Conservation (phyloP, 768 basidiomycete genomes). For the Candolleomyces efflorescens region DNA sequence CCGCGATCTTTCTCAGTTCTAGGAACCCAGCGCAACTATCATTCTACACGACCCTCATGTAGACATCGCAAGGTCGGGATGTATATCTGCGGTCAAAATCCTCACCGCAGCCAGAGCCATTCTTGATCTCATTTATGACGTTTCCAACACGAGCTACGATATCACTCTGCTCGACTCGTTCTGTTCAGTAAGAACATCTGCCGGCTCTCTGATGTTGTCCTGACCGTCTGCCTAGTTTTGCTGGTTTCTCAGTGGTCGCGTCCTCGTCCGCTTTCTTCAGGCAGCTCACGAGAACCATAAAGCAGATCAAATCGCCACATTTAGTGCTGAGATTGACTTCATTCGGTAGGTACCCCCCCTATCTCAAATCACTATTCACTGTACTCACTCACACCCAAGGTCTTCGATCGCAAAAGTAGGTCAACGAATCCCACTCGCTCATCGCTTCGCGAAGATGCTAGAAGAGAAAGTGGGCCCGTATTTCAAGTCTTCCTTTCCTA, state of each 20-base stretch:
- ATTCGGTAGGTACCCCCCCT: slow-evolving; percentile 47
- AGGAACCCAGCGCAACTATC: slow-evolving; percentile 50
- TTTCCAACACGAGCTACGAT: slow-evolving; percentile 70
- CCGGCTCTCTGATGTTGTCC: neutral
- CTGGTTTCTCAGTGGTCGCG: slow-evolving; percentile 68
- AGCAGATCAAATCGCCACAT: slow-evolving; percentile 50
- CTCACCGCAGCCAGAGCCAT: slow-evolving; percentile 62
- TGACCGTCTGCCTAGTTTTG: slow-evolving; percentile 39
- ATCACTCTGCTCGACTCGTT: slow-evolving; percentile 68
- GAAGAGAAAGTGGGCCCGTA: slow-evolving; percentile 40
- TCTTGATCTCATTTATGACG: slow-evolving; percentile 60
- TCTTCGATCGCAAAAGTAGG: slow-evolving; percentile 59
- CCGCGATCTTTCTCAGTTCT: neutral
- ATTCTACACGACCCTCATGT: slow-evolving; percentile 78
- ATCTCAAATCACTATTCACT: neutral
- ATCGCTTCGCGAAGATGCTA: slow-evolving; percentile 56
- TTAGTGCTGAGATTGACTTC: slow-evolving; percentile 63
- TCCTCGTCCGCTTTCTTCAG: slow-evolving; percentile 62
- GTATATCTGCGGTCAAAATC: slow-evolving; percentile 66
- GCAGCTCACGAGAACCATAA: slow-evolving; percentile 57
- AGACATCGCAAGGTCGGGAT: slow-evolving; percentile 50
- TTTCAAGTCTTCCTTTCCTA: slow-evolving; percentile 15
- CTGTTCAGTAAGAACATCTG: slow-evolving; percentile 47
- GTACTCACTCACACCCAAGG: slow-evolving; percentile 25
- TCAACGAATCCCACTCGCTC: slow-evolving; percentile 62